Percentiles rank a stretch among this genome's conserved stretches.
These are phyloP conservation scores for Termitomyces sp. DNA, from an alignment of 768 basidiomycete species.

Conservation along the genomic window DNA sequence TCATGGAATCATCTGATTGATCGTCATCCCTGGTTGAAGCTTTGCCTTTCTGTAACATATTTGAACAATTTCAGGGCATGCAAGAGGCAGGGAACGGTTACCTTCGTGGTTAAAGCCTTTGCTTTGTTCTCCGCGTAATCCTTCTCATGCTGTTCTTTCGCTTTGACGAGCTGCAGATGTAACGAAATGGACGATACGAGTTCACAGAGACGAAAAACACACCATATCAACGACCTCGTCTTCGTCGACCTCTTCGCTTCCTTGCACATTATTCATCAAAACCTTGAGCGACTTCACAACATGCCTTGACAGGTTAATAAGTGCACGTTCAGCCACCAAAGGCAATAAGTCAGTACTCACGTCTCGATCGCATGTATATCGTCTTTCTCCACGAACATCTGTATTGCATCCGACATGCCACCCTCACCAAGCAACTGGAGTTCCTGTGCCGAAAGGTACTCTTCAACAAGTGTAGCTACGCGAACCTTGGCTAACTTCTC, in stretches of 20 bases:
- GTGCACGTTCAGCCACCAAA: conserved; percentile 2
- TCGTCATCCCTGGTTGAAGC: conserved; percentile 40
- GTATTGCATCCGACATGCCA: conserved; percentile 92
- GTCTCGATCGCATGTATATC: conserved; percentile 87
- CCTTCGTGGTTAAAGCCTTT: conserved; percentile 39
- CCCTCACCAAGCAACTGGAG: conserved; percentile 85
- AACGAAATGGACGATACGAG: neutral
- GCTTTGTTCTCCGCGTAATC: conserved; percentile 47
- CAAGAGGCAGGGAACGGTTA: conserved; percentile 9
- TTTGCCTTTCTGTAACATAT: conserved; percentile 35
- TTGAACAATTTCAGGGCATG: neutral
- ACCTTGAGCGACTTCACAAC: conserved; percentile 52
- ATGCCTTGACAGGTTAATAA: conserved; percentile 40
- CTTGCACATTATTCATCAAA: conserved; percentile 63
- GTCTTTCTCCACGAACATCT: conserved; percentile 96
- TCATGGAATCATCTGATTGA: conserved; percentile 72
- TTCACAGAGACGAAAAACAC: neutral
- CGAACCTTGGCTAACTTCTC: conserved; percentile 78
- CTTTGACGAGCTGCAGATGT: conserved; percentile 51
- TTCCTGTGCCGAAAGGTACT: conserved; percentile 90
- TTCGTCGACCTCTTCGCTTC: conserved; percentile 63
- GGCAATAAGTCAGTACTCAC: conserved; percentile 37
- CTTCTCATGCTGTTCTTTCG: conserved; percentile 65
- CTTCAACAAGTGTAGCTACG: conserved; percentile 84
- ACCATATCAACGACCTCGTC: conserved; percentile 73